These are phyloP conservation scores for Phoma sp. DNA, from an alignment of 2,329 filamentous ascomycete species.

Conservation along the genomic window DNA sequence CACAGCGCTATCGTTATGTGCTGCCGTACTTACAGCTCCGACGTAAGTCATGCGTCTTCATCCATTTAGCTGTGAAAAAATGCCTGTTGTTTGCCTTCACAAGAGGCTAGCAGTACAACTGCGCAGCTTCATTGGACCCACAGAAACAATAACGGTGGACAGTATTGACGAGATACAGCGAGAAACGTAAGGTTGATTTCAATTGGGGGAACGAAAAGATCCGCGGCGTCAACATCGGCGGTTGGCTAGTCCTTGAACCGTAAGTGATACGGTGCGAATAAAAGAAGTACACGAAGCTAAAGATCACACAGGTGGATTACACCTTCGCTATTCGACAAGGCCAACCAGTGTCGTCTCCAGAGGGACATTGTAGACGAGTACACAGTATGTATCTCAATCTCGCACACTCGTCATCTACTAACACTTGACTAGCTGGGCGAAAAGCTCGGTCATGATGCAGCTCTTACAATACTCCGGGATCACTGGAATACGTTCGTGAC, in stretches of 20 bases:
- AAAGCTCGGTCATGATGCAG: slow-evolving; percentile 57
- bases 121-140: slow-evolving; percentile 1
- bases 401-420: not conserved
- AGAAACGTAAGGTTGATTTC: slow-evolving; percentile 52
- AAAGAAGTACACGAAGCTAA: not conserved
- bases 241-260: slow-evolving; percentile 59
- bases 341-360: slow-evolving; percentile 31
- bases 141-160: no score
- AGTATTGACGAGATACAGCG: slow-evolving; percentile 31
- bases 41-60: slow-evolving; percentile 37
- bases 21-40: slow-evolving; percentile 36
- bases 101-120: not conserved
- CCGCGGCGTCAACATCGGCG: slow-evolving; percentile 60
- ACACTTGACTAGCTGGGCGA: slow-evolving; percentile 45
- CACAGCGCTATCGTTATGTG: slow-evolving; percentile 32
- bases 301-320: slow-evolving; percentile 58
- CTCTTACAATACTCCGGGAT: slow-evolving; percentile 53
- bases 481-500: slow-evolving; percentile 62
- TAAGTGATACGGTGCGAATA: no score
- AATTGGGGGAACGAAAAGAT: slow-evolving; percentile 59
- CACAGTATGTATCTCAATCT: slow-evolving; percentile 36
- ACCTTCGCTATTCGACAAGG: slow-evolving; percentile 61
- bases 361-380: slow-evolving; percentile 59
- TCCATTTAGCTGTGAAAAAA: not conserved
- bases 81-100: not conserved